Percentiles rank a stretch among this genome's conserved stretches.
Evolutionary conservation across 495 filamentous ascomycete genomes (phyloP).

Genomic region (Aspergillus carlsbadensis): DNA sequence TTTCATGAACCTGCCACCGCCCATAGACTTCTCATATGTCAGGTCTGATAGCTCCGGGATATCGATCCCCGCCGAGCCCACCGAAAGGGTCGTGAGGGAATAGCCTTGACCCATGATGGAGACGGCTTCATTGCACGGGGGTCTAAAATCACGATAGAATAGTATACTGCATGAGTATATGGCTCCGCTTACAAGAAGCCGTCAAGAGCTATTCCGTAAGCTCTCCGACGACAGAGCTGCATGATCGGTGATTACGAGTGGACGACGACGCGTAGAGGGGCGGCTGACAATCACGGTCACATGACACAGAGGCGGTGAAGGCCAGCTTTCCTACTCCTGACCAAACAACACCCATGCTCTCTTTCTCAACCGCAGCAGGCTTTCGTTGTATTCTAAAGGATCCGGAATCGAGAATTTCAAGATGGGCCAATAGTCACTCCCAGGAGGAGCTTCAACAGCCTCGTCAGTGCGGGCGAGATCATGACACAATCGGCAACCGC

Average conservation of each 20-base stretch:
- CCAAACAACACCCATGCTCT: not conserved
- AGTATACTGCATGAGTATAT: not conserved
- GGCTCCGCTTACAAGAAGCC: not conserved
- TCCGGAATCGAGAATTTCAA: not conserved
- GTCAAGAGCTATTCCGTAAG: not conserved
- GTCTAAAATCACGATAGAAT: not conserved
- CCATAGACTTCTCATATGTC: constrained; percentile 88
- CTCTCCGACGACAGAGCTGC: not conserved
- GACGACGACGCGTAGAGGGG: not conserved
- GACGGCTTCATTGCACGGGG: constrained; percentile 36
- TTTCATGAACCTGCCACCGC: constrained; percentile 95
- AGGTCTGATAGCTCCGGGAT: constrained; percentile 87
- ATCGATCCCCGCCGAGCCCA: constrained; percentile 89
- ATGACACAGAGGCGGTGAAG: constrained; percentile 11
- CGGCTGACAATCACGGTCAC: not conserved
- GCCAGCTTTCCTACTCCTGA: constrained; percentile 1
- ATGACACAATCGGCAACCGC: not conserved
- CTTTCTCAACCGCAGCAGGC: not conserved
- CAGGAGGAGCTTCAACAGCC: not conserved
- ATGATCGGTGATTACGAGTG: not conserved
- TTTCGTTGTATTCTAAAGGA: not conserved
- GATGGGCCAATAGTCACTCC: not conserved
- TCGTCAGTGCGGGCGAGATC: not conserved
- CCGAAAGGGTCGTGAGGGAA: constrained; percentile 84
- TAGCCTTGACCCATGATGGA: constrained; percentile 92